These are phyloP conservation scores for Pholiota molesta DNA, from an alignment of 768 basidiomycete species.

Conservation along the genomic window DNA sequence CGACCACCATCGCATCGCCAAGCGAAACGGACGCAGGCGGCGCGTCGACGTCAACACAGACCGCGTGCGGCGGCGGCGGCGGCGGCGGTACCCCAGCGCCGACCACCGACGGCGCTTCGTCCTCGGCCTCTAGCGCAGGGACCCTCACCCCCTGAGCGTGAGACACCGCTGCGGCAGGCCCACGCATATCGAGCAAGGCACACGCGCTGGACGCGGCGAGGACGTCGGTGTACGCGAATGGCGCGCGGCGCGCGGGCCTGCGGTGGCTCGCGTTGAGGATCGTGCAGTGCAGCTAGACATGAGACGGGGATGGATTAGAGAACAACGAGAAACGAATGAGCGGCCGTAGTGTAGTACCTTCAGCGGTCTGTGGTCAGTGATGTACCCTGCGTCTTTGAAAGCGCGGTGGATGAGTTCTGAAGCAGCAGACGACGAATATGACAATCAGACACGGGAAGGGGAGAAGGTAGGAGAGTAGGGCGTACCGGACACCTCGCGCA, in stretches of 20 bases:
- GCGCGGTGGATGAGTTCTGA: slow-evolving; percentile 41
- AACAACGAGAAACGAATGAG: neutral
- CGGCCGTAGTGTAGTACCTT: slow-evolving; percentile 36
- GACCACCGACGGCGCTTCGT: too few relatives aligned
- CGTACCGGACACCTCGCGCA: slow-evolving; percentile 36
- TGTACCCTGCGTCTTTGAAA: slow-evolving; percentile 45
- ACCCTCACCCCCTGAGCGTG: too few relatives aligned
- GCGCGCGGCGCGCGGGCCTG: slow-evolving; percentile 33
- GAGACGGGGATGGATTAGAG: too few relatives aligned
- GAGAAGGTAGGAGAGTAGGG: too few relatives aligned
- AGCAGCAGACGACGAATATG: neutral
- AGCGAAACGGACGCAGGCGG: too few relatives aligned
- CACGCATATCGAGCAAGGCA: too few relatives aligned
- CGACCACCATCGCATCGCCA: too few relatives aligned
- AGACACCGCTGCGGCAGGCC: too few relatives aligned
- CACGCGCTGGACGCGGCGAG: slow-evolving; percentile 23
- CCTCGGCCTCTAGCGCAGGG: too few relatives aligned
- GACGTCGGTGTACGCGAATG: slow-evolving; percentile 44
- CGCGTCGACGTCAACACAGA: too few relatives aligned
- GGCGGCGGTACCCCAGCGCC: too few relatives aligned
- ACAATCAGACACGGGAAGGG: neutral
- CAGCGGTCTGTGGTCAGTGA: slow-evolving; percentile 47
- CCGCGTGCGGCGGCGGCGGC: too few relatives aligned
- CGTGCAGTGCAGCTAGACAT: slow-evolving; percentile 48
- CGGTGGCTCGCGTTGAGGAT: slow-evolving; percentile 52